Evolutionary conservation across 768 basidiomycete species (phyloP), one percentile per base, ranked within the genome.

Genomic region (Boletellus sp.): DNA sequence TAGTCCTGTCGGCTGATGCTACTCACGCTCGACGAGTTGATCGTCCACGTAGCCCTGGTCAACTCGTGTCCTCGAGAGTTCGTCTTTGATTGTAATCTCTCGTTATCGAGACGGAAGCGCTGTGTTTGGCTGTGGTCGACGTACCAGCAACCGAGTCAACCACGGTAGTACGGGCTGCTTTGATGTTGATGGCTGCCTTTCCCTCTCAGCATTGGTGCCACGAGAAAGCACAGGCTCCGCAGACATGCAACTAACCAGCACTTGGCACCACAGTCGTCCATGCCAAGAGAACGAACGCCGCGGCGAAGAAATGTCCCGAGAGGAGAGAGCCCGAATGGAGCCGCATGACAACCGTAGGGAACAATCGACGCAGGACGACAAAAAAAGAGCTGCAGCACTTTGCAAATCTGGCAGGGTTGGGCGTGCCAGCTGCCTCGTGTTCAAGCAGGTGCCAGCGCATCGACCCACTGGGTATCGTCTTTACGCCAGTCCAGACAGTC

Each of bases 211-310:
- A 23, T 22, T 5, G n/a, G 39, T 8, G 13, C 6, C 9, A 23
- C 20, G 10, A 15, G 36, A 3, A 17, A 20, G 9, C 19, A 17
- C 26, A 15, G 11, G 6, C 28, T 16, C 8, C 4, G 7, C 16
- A 24, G 41, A 6, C 3, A 22, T 28, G 28, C 28, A 28, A 43
- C 55, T 53, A n/a, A 61, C 58, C 43, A 6, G 43, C 55, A 26
- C 55, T 40, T 26, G 37, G 59, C 3, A 6, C 59, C 38, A 51
- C 46, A 15, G 42, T 3, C 1, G 35, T 31, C 44, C 55, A 60
- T 1, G 23, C 28, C 28, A 47, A 32, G n/a, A 57, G n/a, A 41
- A 45, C 12, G 33, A 44, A 20, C 10, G 10, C 43, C 1, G 16
- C 22, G 31, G 44, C 8, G 4, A 53, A 37, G n/a, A 48, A 7